Evolutionary conservation across 2,329 filamentous ascomycete genomes (phyloP), one percentile per base, ranked within the genome.

Genomic region (Monosporascus sp.): DNA sequence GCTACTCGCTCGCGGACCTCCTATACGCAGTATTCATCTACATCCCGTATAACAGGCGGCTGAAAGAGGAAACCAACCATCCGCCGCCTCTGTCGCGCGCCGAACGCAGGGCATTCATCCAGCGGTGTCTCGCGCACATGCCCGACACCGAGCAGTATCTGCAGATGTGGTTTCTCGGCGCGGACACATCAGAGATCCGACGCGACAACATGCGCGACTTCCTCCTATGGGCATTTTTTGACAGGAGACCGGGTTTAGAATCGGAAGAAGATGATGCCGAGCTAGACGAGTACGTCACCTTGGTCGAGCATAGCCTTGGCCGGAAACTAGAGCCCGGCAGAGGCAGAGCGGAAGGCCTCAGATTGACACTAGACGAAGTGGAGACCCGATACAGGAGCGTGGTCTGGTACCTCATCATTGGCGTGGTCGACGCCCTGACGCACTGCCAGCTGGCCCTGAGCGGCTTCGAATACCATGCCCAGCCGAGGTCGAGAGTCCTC

Each of bases 181-280:
- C 85, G 2, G 72, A 78, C 9, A 53, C 73, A 1, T 66, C 72
- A 18, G 82, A 86, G 37, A 82, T 90, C 51, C 74, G 78, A 45
- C 73, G 79, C n/a, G 84, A 88, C n/a, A 88, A 89, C 61, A 68
- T 89, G 50, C 78, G 76, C 58, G 82, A 87, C 56, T 89, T 88
- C 60, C 67, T 87, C 22, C 72, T 80, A 8, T 90, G 87, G 87
- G 85, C 81, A 1, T 83, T 89, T 61, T 81, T 86, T 55, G 83
- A 86, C 48, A 62, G 60, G 28, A 56, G 51, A 60, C 60, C 55
- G 20, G 66, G 41, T 14, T 45, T 55, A 8, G 59, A 65, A 45
- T 59, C 61, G 5, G 60, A 64, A 0, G 71, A 74, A 6, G 64
- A 73, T 6, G 61, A 68, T 3, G 61, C 64, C 0, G 77, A 80